These are phyloP conservation scores for Chlamydomonas schloesseri DNA, from an alignment of 139 green algal genomes.

Conservation along the genomic window DNA sequence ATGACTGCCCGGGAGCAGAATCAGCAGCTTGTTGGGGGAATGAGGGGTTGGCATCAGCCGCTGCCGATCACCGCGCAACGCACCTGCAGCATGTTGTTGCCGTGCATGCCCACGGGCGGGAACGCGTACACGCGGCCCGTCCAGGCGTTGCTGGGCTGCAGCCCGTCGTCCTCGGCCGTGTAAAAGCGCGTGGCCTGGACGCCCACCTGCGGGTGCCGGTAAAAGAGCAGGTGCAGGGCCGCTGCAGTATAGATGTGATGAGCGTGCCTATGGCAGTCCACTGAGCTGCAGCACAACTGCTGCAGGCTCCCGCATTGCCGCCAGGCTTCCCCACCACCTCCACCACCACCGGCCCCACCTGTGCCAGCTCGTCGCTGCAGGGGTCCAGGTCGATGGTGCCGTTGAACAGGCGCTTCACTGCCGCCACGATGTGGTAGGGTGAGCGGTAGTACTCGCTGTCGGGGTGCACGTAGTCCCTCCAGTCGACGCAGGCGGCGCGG, in stretches of 20 bases:
- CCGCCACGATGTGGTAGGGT: conserved; percentile 26
- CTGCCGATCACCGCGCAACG: no score
- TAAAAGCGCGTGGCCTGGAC: conserved; percentile 13
- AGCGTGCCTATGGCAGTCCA: no score
- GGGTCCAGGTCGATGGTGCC: conserved; percentile 39
- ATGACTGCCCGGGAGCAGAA: no score
- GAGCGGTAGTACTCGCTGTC: conserved; percentile 32
- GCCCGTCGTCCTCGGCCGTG: conserved; percentile 35
- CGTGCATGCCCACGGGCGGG: conserved; percentile 40
- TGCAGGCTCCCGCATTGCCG: background rate
- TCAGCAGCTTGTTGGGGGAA: no score
- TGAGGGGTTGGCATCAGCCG: no score
- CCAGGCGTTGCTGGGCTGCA: conserved; percentile 36
- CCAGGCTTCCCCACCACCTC: no score
- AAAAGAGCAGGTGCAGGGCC: background rate
- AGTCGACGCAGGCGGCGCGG: conserved; percentile 25
- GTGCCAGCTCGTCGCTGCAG: conserved; percentile 41
- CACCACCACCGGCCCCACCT: no score
- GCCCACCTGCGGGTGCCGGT: conserved; percentile 9
- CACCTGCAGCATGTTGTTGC: conserved; percentile 41
- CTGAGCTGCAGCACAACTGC: no score
- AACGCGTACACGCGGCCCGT: conserved; percentile 13
- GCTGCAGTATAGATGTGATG: no score
- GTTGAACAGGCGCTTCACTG: background rate
- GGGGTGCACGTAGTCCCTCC: conserved; percentile 27